Evolutionary conservation across 1,284 basidiomycete species (phyloP), one percentile per base, ranked within the genome.

Genomic region (Ganoderma lucidum): DNA sequence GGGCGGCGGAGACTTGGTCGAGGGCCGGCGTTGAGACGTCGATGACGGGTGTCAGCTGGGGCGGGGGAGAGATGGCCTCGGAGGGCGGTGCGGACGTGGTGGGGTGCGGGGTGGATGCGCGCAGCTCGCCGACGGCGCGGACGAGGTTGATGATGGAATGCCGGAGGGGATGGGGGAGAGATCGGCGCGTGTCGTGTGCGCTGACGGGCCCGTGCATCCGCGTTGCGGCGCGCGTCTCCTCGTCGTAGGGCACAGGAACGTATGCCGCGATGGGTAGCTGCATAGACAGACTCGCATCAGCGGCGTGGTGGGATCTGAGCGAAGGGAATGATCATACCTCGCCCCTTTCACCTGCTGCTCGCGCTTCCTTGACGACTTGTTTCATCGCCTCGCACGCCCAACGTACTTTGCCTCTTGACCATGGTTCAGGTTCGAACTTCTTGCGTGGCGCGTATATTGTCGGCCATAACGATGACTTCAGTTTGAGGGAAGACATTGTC

Each of bases 91-190:
- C 70, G 19, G 63, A 45, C 32, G 55, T 62, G n/a, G 58, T 56
- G 41, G 61, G 59, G 55, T 30, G 28, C 15, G 51, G 15, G 8
- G 69, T 64, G 4, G 75, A 79, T n/a, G 83, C 85, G 73, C 83
- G 89, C 73, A 83, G 87, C 73, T 90, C 90, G 1, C 90, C 90
- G 44, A 93, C 79, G 59, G 84, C 80, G 41, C 93, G 88, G 41
- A 97, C 88, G 66, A 92, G 84, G 78, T 95, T 95, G 70, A 96
- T 86, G 17, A 89, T 86, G 5, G 96, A 90, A 77, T 98, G 96
- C 6, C 93, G 89, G 10, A 98, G 87, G 1, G 95, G 93, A 77
- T 97, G 95, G 0, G 73, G 68, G 0, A 87, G 84, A 0, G 91
- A 89, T 6, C 68, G 79, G 48, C 96, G 88, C 4, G 90, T 93